Evolutionary conservation across 2,329 filamentous ascomycete species (phyloP).

Genomic region (Rhytidhysteron rufulum): DNA sequence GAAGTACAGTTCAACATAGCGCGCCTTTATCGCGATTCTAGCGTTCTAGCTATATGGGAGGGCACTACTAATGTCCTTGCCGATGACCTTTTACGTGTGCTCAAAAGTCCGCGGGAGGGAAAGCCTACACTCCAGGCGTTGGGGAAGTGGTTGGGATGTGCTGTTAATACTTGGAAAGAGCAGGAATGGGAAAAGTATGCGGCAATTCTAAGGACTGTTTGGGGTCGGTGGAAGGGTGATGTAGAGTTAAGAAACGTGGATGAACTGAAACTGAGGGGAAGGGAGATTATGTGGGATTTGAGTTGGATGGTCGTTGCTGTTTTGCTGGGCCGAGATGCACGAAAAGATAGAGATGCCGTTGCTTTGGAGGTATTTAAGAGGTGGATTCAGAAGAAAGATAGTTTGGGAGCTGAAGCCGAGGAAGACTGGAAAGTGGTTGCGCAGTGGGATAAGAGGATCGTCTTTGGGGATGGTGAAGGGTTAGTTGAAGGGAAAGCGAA

Average conservation of each 20-base stretch:
- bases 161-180: conserved; percentile 1
- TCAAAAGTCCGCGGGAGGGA: conserved; percentile 29
- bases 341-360: conserved; percentile 26
- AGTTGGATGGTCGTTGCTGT: conserved; percentile 34
- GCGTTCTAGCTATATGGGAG: conserved; percentile 66
- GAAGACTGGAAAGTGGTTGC: conserved; percentile 1
- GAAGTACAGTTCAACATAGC: conserved; percentile 64
- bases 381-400: conserved; percentile 20
- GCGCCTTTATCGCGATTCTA: conserved; percentile 61
- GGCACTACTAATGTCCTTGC: conserved; percentile 70
- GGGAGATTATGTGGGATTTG: conserved; percentile 23
- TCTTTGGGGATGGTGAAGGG: conserved; percentile 2
- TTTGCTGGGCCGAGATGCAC: conserved; percentile 36
- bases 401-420: neutral
- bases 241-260: neutral
- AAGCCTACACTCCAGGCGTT: conserved; percentile 16
- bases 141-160: conserved; percentile 4
- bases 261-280: conserved; percentile 21
- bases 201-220: conserved; percentile 4
- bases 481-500: neutral
- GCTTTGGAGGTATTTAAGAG: conserved; percentile 33
- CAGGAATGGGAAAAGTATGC: conserved; percentile 4
- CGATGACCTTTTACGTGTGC: conserved; percentile 46
- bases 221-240: conserved; percentile 11
- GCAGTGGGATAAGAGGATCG: conserved; percentile 2